Evolutionary conservation across 441 rosid species (phyloP), one percentile per base, ranked within the genome.

Genomic region (Iberis amara): DNA sequence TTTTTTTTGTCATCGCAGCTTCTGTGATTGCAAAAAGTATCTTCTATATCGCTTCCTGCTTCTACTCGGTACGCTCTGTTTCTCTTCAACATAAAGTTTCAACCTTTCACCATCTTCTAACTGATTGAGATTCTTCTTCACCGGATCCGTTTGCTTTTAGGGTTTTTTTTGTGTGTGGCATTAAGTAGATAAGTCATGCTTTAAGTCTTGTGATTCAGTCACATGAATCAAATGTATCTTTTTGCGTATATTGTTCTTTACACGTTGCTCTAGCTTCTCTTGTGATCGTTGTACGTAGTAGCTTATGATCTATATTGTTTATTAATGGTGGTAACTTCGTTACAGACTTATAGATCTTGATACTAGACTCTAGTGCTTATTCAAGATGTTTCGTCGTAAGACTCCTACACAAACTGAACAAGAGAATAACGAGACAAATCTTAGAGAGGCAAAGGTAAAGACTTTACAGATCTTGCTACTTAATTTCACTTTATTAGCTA

Each of bases 371-470:
- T 39, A 52, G 35, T 24, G 54, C n/a, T 6, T 28, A 43, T 59
- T 71, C 55, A 55, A 46, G 28, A 90, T 90, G 96, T 84, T 86
- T 76, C 85, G 82, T 30, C 75, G 75, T 39, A 35, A 74, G 85
- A 56, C 50, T 61, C 53, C 57, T 71, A 40, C 86, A 6, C 74
- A 69, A 52, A 74, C 67, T 8, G 69, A 76, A 31, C 80, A 70
- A 68, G 81, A 77, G 64, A 60, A 68, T 26, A 47, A 47, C 0
- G 89, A 78, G 6, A 23, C 59, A 3, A 42, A 52, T 70, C 71
- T 36, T 26, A 73, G 58, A 8, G 90, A 81, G 31, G 50, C 87
- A 32, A 82, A 90, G 91, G 97, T 90, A 62, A 68, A 35, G 15
- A 8, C n/a, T 36, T 67, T 50, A 6, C 10, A 8, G 35, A 21